Base-by-base conservation (phyloP, 352 stramenopile species). In the Pythium plurisporium region DNA sequence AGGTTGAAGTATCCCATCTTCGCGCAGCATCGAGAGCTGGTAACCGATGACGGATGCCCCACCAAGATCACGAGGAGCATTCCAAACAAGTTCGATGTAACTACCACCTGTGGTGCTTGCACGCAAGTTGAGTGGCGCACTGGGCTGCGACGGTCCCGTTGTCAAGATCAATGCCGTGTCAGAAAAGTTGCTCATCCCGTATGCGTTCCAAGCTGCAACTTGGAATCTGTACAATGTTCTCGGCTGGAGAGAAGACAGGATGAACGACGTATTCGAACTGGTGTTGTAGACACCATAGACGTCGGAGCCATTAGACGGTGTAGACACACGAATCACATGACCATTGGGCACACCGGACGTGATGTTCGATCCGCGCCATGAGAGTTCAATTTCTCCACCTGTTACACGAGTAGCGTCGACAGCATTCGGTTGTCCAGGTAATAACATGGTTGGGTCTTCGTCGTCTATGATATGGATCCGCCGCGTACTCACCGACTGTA, bases 341-440 rank as follows among this genome's bases (percentile, higher is more conserved):
- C 78, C 78, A 1, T 25, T 19, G 0, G 56, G 10, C 2, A 22
- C 12, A 0, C 17, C 34, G 3, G n/a, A 22, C 3, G 25, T 59
- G 4, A 46, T 7, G 17, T 36, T 51, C 22, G 64, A 22, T 17
- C 0, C 11, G 2, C 49, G 33, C 73, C 73, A 86, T 17, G 41
- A n/a, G 38, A 86, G 23, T 45, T 68, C 60, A 22, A 89, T 62
- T 41, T 86, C 74, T 2, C 79, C 79, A 42, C 79, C 79, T 14
- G 70, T 89, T 14, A 40, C 40, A 23, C 59, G 59, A 2, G 52
- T 38, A 29, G 67, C 17, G 1, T 50, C 9, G 11, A 75, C 14
- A n/a, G 38, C 22, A 0, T 34, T 38, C 3, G 70, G 59, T 27
- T 38, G 48, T 3, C 19, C 26, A 2, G 79, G 74, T 1, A 84